phyloP scores from a whole-genome alignment of 805 yeast genomes.

The Yamadazyma sp. region DNA sequence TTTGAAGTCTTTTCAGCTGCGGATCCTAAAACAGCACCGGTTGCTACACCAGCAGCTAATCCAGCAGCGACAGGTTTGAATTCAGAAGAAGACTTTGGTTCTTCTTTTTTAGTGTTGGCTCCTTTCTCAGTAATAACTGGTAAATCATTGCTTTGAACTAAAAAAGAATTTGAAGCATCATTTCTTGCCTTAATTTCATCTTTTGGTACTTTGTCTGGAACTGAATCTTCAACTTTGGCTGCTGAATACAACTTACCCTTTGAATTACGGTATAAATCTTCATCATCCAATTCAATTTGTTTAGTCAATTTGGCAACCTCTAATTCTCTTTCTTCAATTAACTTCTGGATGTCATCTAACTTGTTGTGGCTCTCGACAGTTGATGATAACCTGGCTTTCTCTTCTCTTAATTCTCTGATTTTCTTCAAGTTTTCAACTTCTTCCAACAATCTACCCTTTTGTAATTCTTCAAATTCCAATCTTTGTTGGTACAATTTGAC shows the following conservation, averaged over 20 bases:
- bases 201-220: slow-evolving; percentile 14
- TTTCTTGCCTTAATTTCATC: slow-evolving; percentile 9
- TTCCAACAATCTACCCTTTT: slow-evolving; percentile 34
- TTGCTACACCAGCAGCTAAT: slow-evolving; percentile 9
- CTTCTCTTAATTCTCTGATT: slow-evolving; percentile 36
- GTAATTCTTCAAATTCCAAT: slow-evolving; percentile 36
- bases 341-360: slow-evolving; percentile 24
- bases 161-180: slow-evolving; percentile 16
- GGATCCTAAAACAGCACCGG: slow-evolving; percentile 12
- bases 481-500: slow-evolving; percentile 25
- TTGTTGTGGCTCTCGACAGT: slow-evolving; percentile 19
- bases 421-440: slow-evolving; percentile 40
- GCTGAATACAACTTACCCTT: slow-evolving; percentile 9
- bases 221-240: slow-evolving; percentile 10
- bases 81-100: slow-evolving; percentile 5
- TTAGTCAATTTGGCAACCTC: slow-evolving; percentile 30
- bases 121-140: slow-evolving; percentile 20
- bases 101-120: slow-evolving; percentile 13
- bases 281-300: slow-evolving; percentile 31
- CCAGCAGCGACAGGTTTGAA: slow-evolving; percentile 3
- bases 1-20: slow-evolving; percentile 14
- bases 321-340: slow-evolving; percentile 30
- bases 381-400: slow-evolving; percentile 29
- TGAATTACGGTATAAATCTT: slow-evolving; percentile 17
- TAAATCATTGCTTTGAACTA: slow-evolving; percentile 31